These are phyloP conservation scores for Apiospora arundinis DNA, from an alignment of 2,329 filamentous ascomycete species.

Conservation along the genomic window DNA sequence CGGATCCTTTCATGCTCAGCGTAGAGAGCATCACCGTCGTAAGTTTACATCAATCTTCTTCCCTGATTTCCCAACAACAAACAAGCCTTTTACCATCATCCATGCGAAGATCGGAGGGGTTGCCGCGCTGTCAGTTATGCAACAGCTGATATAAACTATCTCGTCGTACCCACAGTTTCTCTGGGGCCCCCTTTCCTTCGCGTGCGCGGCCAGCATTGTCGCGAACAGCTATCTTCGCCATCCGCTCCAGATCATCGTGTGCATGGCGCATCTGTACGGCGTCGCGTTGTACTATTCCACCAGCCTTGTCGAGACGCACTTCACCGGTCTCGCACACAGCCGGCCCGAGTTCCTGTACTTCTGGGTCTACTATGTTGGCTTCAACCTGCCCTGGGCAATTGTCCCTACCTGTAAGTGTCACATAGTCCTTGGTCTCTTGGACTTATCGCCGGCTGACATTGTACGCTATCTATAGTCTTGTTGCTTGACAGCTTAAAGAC, in stretches of 20 bases:
- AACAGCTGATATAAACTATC: neutral
- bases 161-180: slow-evolving; percentile 45
- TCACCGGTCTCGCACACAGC: slow-evolving; percentile 56
- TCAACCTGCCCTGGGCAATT: slow-evolving; percentile 66
- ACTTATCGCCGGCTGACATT: neutral
- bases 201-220: slow-evolving; percentile 54
- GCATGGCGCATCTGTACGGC: slow-evolving; percentile 64
- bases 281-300: slow-evolving; percentile 69
- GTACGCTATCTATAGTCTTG: slow-evolving; percentile 31
- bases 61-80: slow-evolving; percentile 27
- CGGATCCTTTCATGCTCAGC: slow-evolving; percentile 84
- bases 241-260: slow-evolving; percentile 56
- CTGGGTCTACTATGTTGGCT: slow-evolving; percentile 67
- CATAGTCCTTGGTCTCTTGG: no score
- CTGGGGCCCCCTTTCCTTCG: slow-evolving; percentile 65
- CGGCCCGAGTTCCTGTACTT: slow-evolving; percentile 67
- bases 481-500: slow-evolving; percentile 36
- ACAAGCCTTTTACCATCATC: neutral
- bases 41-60: slow-evolving; percentile 38
- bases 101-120: neutral
- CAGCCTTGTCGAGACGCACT: slow-evolving; percentile 54
- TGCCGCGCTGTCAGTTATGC: neutral
- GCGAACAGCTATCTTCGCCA: slow-evolving; percentile 53
- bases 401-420: slow-evolving; percentile 58
- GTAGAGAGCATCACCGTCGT: slow-evolving; percentile 85